Evolutionary conservation across 768 basidiomycete genomes (phyloP).

Genomic region (Boletus rex-veris): DNA sequence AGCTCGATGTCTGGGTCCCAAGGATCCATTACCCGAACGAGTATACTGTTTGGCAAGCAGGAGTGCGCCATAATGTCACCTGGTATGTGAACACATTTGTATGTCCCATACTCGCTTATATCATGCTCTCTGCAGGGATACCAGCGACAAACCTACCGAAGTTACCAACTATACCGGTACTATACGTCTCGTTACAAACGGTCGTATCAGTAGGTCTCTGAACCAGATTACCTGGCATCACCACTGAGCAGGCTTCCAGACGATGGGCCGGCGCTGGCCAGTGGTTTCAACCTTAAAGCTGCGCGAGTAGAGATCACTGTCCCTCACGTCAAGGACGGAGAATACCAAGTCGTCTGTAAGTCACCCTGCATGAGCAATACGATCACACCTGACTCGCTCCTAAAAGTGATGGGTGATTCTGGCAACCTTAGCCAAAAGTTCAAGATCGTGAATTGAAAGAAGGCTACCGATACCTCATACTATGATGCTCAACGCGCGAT

Average conservation of each 20-base stretch:
- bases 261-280: constrained; percentile 15
- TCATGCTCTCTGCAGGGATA: constrained; percentile 27
- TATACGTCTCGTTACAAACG: constrained; percentile 27
- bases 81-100: constrained; percentile 23
- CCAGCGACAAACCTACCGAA: constrained; percentile 17
- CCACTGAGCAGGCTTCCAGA: constrained; percentile 17
- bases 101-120: not conserved
- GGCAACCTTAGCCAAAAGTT: constrained; percentile 30
- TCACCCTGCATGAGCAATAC: not conserved
- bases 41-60: not conserved
- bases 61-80: constrained; percentile 5
- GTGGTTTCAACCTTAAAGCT: constrained; percentile 27
- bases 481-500: too few species aligned
- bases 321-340: constrained; percentile 27
- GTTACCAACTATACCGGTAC: constrained; percentile 33
- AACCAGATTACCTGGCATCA: not conserved
- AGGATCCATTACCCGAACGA: constrained; percentile 19
- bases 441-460: constrained; percentile 12
- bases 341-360: constrained; percentile 35
- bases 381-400: constrained; percentile 1
- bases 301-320: constrained; percentile 28
- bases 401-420: constrained; percentile 34
- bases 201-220: constrained; percentile 22
- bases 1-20: constrained; percentile 28
- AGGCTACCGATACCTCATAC: too few species aligned